Evolutionary conservation across 2,329 filamentous ascomycete species (phyloP), one percentile per base, ranked within the genome.

Genomic region (Rhinocladiella mackenziei): DNA sequence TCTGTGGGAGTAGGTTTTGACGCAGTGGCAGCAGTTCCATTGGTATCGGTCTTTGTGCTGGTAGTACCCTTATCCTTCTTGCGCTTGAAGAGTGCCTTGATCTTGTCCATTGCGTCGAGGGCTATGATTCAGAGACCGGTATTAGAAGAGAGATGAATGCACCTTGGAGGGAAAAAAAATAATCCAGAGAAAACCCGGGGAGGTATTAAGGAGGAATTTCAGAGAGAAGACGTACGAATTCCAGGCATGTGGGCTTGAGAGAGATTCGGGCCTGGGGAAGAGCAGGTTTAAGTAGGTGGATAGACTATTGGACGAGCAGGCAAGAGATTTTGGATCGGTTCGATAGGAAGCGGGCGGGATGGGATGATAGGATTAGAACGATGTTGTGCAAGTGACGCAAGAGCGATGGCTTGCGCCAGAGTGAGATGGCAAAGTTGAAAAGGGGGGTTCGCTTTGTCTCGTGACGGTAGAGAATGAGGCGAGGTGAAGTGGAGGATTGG

Each of bases 11-110:
- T 53, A 4, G 54, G 45, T 30, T 53, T 44, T 13, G 54, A 35
- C 14, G 36, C 44, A n/a, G 47, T 36, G 6, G 49, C 39, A 10
- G 43, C 9, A 28, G 39, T 41, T 5, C 23, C 38, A 37, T 42
- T 45, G 18, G 48, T 44, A 14, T 45, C 44, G 14, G 51, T 50
- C 33, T 48, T 52, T 22, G 53, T 50, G 18, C 33, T 43, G 15
- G 52, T 38, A 15, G 48, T 42, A 28, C 39, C 22, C 31, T 52
- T 41, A 20, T 48, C 47, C 49, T 54, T 51, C 46, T 51, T 53
- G 31, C 45, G 43, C 46, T 47, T 54, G 48, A 57, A 55, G 48
- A 57, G 32, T 26, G 51, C 38, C 45, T 57, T 57, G 53, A 57
- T 28, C 45, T 56, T 57, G 32, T 57, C 55, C 53, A 57, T 54